These are phyloP conservation scores for Kurtzmaniella quercitrusa DNA, from an alignment of 1,139 yeast genomes.

Conservation along the genomic window DNA sequence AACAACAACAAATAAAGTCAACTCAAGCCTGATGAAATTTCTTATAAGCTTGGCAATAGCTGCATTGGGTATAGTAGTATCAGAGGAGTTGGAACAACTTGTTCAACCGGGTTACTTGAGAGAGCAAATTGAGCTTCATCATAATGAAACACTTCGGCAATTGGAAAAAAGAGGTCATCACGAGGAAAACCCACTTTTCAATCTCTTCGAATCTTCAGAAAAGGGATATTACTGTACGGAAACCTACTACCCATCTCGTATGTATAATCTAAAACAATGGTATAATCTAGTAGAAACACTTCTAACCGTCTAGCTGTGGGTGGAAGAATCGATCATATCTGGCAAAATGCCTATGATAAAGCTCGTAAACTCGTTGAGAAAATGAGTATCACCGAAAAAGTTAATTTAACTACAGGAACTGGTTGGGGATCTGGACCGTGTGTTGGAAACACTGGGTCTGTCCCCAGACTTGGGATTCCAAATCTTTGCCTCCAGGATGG, in stretches of 20 bases:
- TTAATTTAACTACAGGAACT: conserved; percentile 61
- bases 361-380: conserved; percentile 51
- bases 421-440: conserved; percentile 66
- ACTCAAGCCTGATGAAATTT: background rate
- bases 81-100: background rate
- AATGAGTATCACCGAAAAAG: conserved; percentile 56
- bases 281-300: no score
- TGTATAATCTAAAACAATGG: no score
- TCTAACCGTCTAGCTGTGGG: conserved; percentile 27
- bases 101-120: conserved; percentile 5
- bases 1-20: background rate
- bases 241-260: conserved; percentile 36
- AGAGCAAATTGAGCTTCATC: conserved; percentile 8
- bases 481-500: conserved; percentile 64
- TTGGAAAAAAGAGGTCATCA: conserved; percentile 30
- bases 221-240: conserved; percentile 23
- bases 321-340: conserved; percentile 40
- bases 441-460: conserved; percentile 59
- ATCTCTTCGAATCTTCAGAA: conserved; percentile 21
- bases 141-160: conserved; percentile 8
- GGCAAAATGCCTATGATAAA: conserved; percentile 55
- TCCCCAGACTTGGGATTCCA: conserved; percentile 54
- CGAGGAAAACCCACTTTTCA: conserved; percentile 30
- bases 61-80: background rate
- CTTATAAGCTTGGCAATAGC: background rate